Conservation (phyloP, 306 rosid genomes). For the Cucumis melo region DNA sequence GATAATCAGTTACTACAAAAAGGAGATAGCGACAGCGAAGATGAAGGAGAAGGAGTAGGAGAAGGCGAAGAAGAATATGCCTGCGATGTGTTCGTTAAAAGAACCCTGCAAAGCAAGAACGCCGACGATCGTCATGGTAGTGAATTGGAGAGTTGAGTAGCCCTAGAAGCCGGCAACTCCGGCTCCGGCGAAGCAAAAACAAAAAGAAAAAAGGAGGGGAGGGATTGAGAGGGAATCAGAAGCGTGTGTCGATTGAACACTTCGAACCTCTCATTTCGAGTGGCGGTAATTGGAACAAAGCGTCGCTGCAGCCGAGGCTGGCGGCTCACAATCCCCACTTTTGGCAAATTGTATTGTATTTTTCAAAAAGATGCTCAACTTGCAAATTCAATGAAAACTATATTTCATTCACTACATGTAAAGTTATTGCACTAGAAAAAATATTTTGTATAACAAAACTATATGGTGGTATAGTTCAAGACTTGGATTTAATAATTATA, state of each 20-base stretch:
- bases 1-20: background rate
- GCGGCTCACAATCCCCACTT: background rate
- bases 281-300: background rate
- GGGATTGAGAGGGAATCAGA: background rate
- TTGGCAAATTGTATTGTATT: background rate
- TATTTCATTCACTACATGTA: too few relatives aligned
- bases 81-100: conserved; percentile 89
- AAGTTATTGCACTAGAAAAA: too few relatives aligned
- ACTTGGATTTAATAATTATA: too few relatives aligned
- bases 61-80: conserved; percentile 14
- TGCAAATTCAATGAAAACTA: background rate
- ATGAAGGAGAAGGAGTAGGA: background rate
- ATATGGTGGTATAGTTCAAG: too few relatives aligned
- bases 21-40: background rate
- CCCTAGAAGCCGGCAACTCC: background rate
- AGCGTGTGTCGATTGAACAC: background rate
- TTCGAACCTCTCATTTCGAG: conserved; percentile 1
- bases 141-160: background rate
- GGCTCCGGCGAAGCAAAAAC: background rate
- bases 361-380: background rate
- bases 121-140: conserved; percentile 62
- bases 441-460: too few relatives aligned
- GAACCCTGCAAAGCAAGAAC: conserved; percentile 96
- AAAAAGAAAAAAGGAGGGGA: background rate
- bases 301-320: background rate